Percentiles rank a stretch among this genome's conserved stretches.
Evolutionary conservation across 2,329 filamentous ascomycete genomes (phyloP).

Genomic region (Diplodia intermedia): DNA sequence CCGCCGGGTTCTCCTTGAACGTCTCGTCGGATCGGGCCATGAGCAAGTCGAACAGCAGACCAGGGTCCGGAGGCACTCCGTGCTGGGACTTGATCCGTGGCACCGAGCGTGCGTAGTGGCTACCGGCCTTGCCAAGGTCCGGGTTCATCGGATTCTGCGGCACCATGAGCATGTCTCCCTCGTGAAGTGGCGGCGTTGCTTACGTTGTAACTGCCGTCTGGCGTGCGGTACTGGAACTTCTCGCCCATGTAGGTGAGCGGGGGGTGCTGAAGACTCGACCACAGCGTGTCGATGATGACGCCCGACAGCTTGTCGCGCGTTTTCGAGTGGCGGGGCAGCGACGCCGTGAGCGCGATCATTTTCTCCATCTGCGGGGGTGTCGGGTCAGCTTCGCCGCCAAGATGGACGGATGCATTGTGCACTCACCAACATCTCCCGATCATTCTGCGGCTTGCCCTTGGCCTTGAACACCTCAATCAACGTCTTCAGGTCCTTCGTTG

Average conservation of each 20-base stretch:
- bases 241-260: constrained; percentile 53
- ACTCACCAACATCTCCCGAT: constrained; percentile 16
- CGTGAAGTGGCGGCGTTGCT: constrained; percentile 51
- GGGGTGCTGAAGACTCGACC: constrained; percentile 22
- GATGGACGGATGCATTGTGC: background rate
- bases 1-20: constrained; percentile 50
- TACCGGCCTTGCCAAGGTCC: constrained; percentile 61
- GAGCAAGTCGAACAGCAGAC: constrained; percentile 33
- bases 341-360: constrained; percentile 22
- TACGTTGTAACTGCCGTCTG: constrained; percentile 75
- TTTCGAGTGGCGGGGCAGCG: constrained; percentile 1
- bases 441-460: constrained; percentile 21
- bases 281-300: constrained; percentile 19
- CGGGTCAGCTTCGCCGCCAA: background rate
- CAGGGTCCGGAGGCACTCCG: constrained; percentile 15
- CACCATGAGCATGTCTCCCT: constrained; percentile 62
- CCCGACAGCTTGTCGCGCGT: constrained; percentile 19
- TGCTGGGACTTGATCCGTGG: constrained; percentile 34
- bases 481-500: constrained; percentile 11
- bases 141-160: constrained; percentile 54
- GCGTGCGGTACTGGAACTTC: constrained; percentile 69
- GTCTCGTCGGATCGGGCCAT: constrained; percentile 36
- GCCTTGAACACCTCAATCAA: constrained; percentile 10
- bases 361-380: constrained; percentile 14
- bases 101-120: constrained; percentile 55